These are phyloP conservation scores for Entoloma clypeatum DNA, from an alignment of 1,284 basidiomycete genomes.

Conservation along the genomic window DNA sequence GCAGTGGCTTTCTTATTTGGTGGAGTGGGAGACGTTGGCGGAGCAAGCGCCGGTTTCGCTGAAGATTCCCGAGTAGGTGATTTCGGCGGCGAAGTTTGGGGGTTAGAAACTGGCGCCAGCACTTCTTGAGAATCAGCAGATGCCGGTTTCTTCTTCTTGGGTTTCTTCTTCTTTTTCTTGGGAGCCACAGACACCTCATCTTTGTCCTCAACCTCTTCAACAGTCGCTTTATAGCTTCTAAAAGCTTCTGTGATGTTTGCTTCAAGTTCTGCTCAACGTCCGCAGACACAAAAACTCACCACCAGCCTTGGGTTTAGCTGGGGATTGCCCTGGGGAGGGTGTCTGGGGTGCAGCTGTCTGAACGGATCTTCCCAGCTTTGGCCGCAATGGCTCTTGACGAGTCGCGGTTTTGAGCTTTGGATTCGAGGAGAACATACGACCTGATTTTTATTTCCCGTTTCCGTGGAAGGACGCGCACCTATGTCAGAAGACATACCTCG, in stretches of 20 bases:
- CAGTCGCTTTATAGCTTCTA: constrained; percentile 45
- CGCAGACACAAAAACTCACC: constrained; percentile 5
- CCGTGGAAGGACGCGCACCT: too few species aligned
- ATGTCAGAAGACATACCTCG: constrained; percentile 44
- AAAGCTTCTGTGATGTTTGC: constrained; percentile 16
- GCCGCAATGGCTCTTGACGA: constrained; percentile 25
- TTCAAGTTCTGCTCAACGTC: not conserved
- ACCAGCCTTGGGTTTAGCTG: constrained; percentile 1
- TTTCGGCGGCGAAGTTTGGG: constrained; percentile 2
- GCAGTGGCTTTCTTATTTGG: constrained; percentile 18
- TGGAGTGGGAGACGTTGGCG: constrained; percentile 9
- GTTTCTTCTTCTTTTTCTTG: constrained; percentile 68
- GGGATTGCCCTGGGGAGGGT: not conserved
- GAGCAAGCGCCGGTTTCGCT: constrained; percentile 11
- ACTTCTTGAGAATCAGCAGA: constrained; percentile 20
- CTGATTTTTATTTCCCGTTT: too few species aligned
- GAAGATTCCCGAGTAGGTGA: constrained; percentile 17
- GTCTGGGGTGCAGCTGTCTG: constrained; percentile 2
- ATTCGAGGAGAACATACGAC: constrained; percentile 66
- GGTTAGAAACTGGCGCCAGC: constrained; percentile 10
- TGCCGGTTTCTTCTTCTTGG: constrained; percentile 61
- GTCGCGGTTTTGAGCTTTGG: constrained; percentile 45
- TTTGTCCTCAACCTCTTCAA: constrained; percentile 69
- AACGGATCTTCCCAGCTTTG: constrained; percentile 8
- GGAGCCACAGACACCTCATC: constrained; percentile 38